phyloP scores from a whole-genome alignment of 345 rosid genomes.

The Euclidium syriacum region DNA sequence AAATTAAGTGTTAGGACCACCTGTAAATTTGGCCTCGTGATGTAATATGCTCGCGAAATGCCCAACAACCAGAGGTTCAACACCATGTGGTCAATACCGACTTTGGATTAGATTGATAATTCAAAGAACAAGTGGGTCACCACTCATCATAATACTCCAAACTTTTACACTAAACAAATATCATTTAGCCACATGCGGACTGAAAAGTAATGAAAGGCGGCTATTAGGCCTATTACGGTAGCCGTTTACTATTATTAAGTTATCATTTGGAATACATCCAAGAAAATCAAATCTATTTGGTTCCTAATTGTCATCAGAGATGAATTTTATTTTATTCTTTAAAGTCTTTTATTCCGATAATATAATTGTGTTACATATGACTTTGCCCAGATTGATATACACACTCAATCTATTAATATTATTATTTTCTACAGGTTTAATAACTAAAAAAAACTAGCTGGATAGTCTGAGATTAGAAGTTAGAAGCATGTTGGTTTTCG shows the following conservation, averaged over 20 bases:
- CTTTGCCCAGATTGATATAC: not conserved
- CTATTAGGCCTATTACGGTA: slow-evolving; percentile 13
- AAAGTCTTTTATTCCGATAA: not conserved
- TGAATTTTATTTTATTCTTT: not conserved
- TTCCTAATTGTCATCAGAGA: not conserved
- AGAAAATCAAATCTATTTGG: not conserved
- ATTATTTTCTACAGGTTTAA: not conserved
- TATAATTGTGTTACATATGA: not conserved
- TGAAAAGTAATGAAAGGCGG: slow-evolving; percentile 25
- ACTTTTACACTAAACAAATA: not conserved
- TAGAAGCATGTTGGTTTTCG: too few relatives aligned
- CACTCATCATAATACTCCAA: not conserved
- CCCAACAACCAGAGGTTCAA: not conserved
- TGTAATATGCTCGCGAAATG: not conserved
- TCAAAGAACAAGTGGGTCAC: slow-evolving; percentile 7
- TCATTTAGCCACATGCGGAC: slow-evolving; percentile 6
- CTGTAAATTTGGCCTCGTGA: not conserved
- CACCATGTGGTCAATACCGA: slow-evolving; percentile 13
- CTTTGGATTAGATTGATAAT: not conserved
- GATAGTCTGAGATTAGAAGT: too few relatives aligned
- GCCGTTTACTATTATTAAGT: slow-evolving; percentile 2
- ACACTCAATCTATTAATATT: not conserved
- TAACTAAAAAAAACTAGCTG: not conserved
- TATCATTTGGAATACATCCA: not conserved
- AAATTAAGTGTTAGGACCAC: not conserved